These are phyloP conservation scores for Kazachstania psychrophila DNA, from an alignment of 805 yeast genomes.

Conservation along the genomic window DNA sequence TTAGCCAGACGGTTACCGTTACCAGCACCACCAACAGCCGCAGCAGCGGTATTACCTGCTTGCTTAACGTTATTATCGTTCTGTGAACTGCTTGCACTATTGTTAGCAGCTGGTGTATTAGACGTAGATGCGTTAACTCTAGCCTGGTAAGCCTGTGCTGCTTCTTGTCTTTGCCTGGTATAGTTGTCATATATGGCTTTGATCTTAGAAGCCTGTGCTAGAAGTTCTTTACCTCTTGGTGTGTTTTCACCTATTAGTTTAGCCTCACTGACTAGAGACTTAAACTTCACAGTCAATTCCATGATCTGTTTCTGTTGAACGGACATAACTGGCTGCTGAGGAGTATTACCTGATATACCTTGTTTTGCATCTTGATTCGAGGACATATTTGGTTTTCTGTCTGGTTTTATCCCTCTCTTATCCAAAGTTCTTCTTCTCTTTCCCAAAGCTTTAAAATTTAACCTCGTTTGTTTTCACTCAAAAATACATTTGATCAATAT, in stretches of 20 bases:
- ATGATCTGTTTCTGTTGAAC: slow-evolving; percentile 31
- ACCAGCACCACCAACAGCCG: slow-evolving; percentile 8
- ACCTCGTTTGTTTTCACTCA: too few relatives aligned
- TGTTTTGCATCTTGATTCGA: too few relatives aligned
- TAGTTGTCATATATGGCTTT: slow-evolving; percentile 51
- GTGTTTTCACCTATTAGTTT: slow-evolving; percentile 51
- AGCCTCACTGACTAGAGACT: slow-evolving; percentile 51
- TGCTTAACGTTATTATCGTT: slow-evolving; percentile 1
- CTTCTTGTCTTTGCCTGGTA: slow-evolving; percentile 32
- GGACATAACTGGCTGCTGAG: not conserved
- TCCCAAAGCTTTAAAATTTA: too few relatives aligned
- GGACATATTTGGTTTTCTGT: too few relatives aligned
- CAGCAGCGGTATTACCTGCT: not conserved
- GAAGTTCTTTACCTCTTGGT: slow-evolving; percentile 53
- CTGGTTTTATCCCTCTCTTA: too few relatives aligned
- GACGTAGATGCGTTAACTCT: not conserved
- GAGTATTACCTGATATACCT: too few relatives aligned
- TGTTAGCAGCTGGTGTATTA: slow-evolving; percentile 1
- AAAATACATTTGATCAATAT: too few relatives aligned
- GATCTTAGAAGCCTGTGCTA: slow-evolving; percentile 53
- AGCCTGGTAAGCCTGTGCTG: slow-evolving; percentile 8
- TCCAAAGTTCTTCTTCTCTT: too few relatives aligned
- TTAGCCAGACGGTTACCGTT: slow-evolving; percentile 16
- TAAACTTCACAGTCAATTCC: slow-evolving; percentile 51
- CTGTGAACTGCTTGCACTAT: slow-evolving; percentile 7